Evolutionary conservation across 2,329 filamentous ascomycete species (phyloP).

Genomic region (Alternaria dauci): DNA sequence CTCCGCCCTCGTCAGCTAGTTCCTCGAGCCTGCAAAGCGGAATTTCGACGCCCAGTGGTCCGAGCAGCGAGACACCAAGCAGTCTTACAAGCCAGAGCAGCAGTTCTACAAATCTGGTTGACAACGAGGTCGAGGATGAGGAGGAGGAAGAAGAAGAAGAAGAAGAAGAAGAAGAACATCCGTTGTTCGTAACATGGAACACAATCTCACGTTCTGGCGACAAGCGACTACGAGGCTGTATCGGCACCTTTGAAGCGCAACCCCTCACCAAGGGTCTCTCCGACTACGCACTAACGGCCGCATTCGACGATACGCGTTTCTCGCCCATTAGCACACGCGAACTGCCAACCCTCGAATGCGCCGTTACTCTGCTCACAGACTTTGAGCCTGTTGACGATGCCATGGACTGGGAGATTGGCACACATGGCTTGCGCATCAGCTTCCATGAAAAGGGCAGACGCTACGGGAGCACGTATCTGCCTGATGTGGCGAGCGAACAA

Average conservation of each 20-base stretch:
- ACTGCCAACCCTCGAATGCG: slow-evolving; percentile 50
- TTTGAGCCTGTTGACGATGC: slow-evolving; percentile 79
- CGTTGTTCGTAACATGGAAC: slow-evolving; percentile 97
- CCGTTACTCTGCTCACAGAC: slow-evolving; percentile 82
- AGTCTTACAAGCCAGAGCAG: slow-evolving; percentile 55
- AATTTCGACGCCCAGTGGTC: slow-evolving; percentile 56
- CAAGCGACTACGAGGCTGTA: slow-evolving; percentile 85
- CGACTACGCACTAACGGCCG: slow-evolving; percentile 37
- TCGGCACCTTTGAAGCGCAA: slow-evolving; percentile 69
- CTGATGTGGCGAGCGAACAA: slow-evolving; percentile 89
- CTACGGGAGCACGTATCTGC: slow-evolving; percentile 88
- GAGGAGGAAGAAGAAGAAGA: slow-evolving; percentile 41
- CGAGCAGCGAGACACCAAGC: slow-evolving; percentile 46
- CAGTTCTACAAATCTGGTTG: slow-evolving; percentile 43
- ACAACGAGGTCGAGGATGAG: slow-evolving; percentile 41
- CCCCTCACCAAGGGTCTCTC: slow-evolving; percentile 16
- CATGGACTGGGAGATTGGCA: slow-evolving; percentile 86
- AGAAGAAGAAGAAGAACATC: slow-evolving; percentile 59
- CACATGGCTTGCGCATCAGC: slow-evolving; percentile 85
- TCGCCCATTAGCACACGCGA: slow-evolving; percentile 60
- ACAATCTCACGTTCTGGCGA: slow-evolving; percentile 66
- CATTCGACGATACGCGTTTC: slow-evolving; percentile 71
- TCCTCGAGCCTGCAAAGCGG: slow-evolving; percentile 60
- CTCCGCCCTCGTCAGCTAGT: slow-evolving; percentile 51
- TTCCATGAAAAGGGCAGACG: slow-evolving; percentile 78